Evolutionary conservation across 1,139 yeast species (phyloP), one percentile per base, ranked within the genome.

Genomic region (Sugiyamaella pinicola): DNA sequence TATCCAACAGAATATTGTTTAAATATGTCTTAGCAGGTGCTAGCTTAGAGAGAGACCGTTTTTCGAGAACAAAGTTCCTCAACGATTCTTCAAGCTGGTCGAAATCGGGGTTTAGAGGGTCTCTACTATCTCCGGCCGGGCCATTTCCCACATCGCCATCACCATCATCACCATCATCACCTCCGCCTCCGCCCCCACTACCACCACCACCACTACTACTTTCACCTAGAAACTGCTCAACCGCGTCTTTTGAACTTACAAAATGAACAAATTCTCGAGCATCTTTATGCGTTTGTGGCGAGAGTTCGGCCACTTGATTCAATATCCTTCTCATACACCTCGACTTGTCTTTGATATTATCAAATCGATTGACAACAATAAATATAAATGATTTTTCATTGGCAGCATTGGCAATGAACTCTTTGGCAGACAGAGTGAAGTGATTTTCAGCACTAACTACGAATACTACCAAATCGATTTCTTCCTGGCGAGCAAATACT

Each of bases 361-460:
- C 98, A 68, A 89, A 95, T 64, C 87, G 81, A 72, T 95, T 95
- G 43, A 93, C 96, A 17, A 95, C 98, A 66, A 95, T 90, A 66
- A 95, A 95, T 49, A 93, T 88, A 59, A 90, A 81, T 57, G 95
- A 84, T 71, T 91, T 93, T 64, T 95, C 99, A 51, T 85, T 84
- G 1, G 96, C 93, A 1, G 97, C 96, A 39, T 89, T 83, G 3
- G 93, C 78, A 52, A 95, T 88, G 64, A 95, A 95, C 64, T 95
- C 99, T 63, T 89, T 87, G 0, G 98, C 98, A 0, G 96, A 87
- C 51, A 89, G 75, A 0, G 99, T 95, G 65, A 95, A 87, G 68
- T 93, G 98, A 64, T 95, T 95, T 65, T 91, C 98, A 0, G 99
- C 96, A 67, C 87, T 87, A 4, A 95, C 96, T 4, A 95, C 99